phyloP scores from a whole-genome alignment of 179 eudicot species.

The Gypsophila paniculata region DNA sequence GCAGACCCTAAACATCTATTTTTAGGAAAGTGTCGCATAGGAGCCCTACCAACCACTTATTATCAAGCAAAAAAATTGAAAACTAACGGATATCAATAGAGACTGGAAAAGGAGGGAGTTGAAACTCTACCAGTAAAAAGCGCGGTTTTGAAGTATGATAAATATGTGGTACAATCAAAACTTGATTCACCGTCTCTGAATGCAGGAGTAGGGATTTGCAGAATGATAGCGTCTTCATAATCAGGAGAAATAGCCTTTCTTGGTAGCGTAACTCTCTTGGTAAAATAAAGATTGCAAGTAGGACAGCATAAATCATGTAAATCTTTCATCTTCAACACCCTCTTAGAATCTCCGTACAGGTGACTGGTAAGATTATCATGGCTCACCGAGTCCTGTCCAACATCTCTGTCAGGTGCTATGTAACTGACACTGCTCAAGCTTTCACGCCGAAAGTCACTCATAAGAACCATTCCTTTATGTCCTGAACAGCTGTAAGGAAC shows the following conservation, averaged over 20 bases:
- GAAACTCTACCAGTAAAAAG: conserved; percentile 44
- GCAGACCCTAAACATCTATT: neutral
- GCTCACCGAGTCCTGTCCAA: conserved; percentile 1
- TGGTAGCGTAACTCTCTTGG: conserved; percentile 64
- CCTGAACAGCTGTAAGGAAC: conserved; percentile 4
- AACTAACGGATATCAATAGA: neutral
- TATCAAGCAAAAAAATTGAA: neutral
- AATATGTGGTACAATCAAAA: conserved; percentile 44
- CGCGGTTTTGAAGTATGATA: conserved; percentile 66
- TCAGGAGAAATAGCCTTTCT: conserved; percentile 43
- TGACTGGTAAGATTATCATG: conserved; percentile 20
- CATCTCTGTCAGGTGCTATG: conserved; percentile 12
- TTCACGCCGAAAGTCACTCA: conserved; percentile 6
- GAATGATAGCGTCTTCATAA: conserved; percentile 26
- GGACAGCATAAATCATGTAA: conserved; percentile 73
- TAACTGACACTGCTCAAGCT: neutral
- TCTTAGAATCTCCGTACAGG: conserved; percentile 40
- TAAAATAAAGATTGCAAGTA: conserved; percentile 74
- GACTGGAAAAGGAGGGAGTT: conserved; percentile 8
- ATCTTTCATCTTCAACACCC: conserved; percentile 48
- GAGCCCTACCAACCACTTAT: neutral
- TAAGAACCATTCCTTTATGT: conserved; percentile 7
- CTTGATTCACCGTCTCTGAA: conserved; percentile 15
- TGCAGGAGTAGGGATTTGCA: conserved; percentile 20
- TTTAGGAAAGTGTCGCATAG: neutral